phyloP scores from a whole-genome alignment of 805 yeast species.

The Wickerhamiella musiphila region DNA sequence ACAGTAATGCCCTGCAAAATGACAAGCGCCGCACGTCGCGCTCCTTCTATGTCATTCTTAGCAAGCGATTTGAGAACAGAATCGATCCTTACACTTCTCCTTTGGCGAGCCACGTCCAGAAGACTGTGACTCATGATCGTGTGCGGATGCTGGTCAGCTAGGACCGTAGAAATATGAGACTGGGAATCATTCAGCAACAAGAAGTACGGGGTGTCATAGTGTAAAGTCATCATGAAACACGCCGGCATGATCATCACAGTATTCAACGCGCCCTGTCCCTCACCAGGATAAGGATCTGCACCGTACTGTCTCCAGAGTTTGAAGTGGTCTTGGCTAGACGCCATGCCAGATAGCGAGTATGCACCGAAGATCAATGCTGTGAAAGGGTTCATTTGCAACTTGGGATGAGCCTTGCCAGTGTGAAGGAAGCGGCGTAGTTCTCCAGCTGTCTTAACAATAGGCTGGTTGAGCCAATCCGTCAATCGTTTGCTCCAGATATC shows the following conservation, averaged over 20 bases:
- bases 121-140: slow-evolving; percentile 5
- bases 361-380: neutral
- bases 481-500: slow-evolving; percentile 13
- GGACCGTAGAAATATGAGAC: slow-evolving; percentile 3
- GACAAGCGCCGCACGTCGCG: too few relatives aligned
- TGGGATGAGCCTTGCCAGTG: neutral
- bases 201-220: slow-evolving; percentile 1
- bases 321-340: too few relatives aligned
- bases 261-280: slow-evolving; percentile 7
- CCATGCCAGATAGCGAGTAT: neutral
- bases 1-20: too few relatives aligned
- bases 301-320: slow-evolving; percentile 1
- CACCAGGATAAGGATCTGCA: slow-evolving; percentile 5
- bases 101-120: too few relatives aligned
- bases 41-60: too few relatives aligned
- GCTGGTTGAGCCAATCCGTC: too few relatives aligned
- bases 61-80: too few relatives aligned
- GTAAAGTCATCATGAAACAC: too few relatives aligned
- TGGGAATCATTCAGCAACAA: slow-evolving; percentile 1
- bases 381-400: neutral
- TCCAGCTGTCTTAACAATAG: slow-evolving; percentile 1
- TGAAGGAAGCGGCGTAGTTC: slow-evolving; percentile 3
- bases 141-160: slow-evolving; percentile 6
- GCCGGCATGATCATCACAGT: too few relatives aligned
- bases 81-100: too few relatives aligned